Base-by-base conservation (phyloP, 768 basidiomycete genomes). In the Cubamyces lactineus region DNA sequence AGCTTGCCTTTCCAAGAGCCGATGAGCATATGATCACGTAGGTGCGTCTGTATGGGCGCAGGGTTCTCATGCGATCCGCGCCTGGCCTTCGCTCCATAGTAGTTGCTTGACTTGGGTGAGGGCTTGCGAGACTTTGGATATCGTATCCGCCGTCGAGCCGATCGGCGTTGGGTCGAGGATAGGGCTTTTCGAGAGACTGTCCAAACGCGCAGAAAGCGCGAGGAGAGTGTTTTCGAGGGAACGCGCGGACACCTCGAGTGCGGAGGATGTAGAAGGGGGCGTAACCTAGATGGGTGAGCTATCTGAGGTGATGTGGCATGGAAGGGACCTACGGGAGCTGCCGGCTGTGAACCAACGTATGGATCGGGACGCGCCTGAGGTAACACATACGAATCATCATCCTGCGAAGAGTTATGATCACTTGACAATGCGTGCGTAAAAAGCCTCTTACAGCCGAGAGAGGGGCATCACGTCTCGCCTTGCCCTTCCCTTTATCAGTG, bases 61-160 rank as follows among this genome's bases (percentile, higher is more conserved):
- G 63, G 58, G 63, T 47, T 64, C 38, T 39, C 53, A 64, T 1
- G 11, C 16, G 39, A 47, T 43, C 38, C 61, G 50, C 43, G 64
- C 67, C 58, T 78, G 77, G 57, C 53, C 72, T 74, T 82, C 79
- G 66, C 75, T 79, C 76, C 77, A 76, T 61, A 84, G 83, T 54
- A 90, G 73, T 57, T 84, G 79, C 60, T 80, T 83, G 55, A 90
- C 81, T 59, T 87, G 81, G 9, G 75, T 74, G 62, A 91, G 74
- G 6, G 89, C 88, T 60, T 82, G 80, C 1, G 83, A 78, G 8
- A 88, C 84, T 70, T 89, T 89, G 45, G 76, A 72, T 30, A 92
- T 87, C 1, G 87, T 82, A 64, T 91, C 88, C n/a, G 89, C 88
- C 16, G 82, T 83, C 48, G 76, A 73, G 42, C 79, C 82, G 51